Conservation (phyloP, 805 yeast genomes). For the Hanseniaspora thailandica region DNA sequence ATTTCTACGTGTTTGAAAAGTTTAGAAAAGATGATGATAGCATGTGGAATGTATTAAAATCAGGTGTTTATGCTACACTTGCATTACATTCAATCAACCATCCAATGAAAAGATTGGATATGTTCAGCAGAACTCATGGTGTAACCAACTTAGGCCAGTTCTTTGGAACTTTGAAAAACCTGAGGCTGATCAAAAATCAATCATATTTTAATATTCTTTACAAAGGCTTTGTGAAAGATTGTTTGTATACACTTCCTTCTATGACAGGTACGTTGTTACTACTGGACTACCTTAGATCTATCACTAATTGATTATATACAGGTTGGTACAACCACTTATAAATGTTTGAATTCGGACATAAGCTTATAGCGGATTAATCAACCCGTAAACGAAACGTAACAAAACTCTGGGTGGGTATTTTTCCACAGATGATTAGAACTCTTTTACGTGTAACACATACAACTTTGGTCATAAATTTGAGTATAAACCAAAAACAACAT, state of each 20-base stretch:
- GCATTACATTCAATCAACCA: constrained; percentile 67
- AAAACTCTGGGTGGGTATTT: neutral
- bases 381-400: neutral
- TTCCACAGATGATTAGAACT: neutral
- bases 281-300: constrained; percentile 65
- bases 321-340: no score
- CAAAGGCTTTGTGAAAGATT: constrained; percentile 63
- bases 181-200: constrained; percentile 15
- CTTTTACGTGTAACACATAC: neutral
- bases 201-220: constrained; percentile 46
- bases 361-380: neutral
- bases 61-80: constrained; percentile 80
- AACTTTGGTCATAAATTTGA: no score
- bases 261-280: constrained; percentile 77
- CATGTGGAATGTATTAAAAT: constrained; percentile 51
- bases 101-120: constrained; percentile 71
- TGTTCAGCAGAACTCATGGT: constrained; percentile 33
- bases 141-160: constrained; percentile 49
- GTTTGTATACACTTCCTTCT: constrained; percentile 71
- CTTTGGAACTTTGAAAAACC: constrained; percentile 14
- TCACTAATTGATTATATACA: constrained; percentile 13
- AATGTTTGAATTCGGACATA: no score
- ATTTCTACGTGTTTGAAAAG: constrained; percentile 1
- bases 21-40: constrained; percentile 32
- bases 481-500: neutral